Conservation (phyloP, 2,329 filamentous ascomycete species). For the Penicillium sp. region DNA sequence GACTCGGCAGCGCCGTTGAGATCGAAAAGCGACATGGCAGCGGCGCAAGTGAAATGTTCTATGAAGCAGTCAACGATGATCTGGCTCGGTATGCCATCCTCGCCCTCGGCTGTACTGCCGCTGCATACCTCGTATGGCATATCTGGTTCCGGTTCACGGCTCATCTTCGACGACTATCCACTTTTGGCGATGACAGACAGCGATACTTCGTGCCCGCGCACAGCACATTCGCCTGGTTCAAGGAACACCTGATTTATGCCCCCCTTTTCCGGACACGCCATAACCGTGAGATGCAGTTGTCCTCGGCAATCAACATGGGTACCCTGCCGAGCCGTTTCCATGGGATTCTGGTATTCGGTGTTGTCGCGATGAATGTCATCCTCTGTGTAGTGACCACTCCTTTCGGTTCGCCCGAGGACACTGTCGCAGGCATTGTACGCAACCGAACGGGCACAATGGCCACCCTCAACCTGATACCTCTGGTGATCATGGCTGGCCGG, state of each 20-base stretch:
- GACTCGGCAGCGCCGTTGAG: constrained; percentile 27
- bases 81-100: constrained; percentile 62
- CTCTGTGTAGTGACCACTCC: constrained; percentile 51
- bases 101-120: constrained; percentile 63
- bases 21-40: constrained; percentile 26
- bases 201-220: constrained; percentile 68
- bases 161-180: constrained; percentile 71
- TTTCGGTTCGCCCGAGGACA: constrained; percentile 33
- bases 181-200: constrained; percentile 75
- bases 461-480: constrained; percentile 44
- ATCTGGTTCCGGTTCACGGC: constrained; percentile 58
- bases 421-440: constrained; percentile 40
- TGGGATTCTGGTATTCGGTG: constrained; percentile 39
- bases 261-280: constrained; percentile 45
- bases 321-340: constrained; percentile 49
- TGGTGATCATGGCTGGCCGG: constrained; percentile 42
- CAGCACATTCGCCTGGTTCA: constrained; percentile 61
- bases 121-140: constrained; percentile 66
- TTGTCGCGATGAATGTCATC: constrained; percentile 46
- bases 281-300: constrained; percentile 46
- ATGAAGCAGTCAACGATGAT: constrained; percentile 49
- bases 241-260: constrained; percentile 61
- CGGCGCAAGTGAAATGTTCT: constrained; percentile 15
- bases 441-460: constrained; percentile 45
- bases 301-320: constrained; percentile 45